phyloP scores from a whole-genome alignment of 1,139 yeast species.

The Scheffersomyces titani region DNA sequence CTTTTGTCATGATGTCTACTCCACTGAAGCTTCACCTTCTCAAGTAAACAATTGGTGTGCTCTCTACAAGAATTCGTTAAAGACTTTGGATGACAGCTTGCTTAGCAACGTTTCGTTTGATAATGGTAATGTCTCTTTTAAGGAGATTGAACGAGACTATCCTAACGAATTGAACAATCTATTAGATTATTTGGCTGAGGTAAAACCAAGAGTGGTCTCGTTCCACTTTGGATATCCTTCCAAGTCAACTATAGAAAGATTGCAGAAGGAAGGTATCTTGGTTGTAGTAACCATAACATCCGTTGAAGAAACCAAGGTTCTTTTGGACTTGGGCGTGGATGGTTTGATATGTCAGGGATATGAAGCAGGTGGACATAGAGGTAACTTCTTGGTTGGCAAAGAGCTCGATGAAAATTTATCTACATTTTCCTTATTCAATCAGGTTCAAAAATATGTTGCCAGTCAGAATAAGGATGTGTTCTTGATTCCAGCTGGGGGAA shows the following conservation, averaged over 20 bases:
- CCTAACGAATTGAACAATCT: slow-evolving; percentile 5
- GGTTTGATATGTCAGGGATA: slow-evolving; percentile 51
- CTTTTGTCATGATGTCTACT: slow-evolving; percentile 39
- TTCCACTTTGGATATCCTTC: slow-evolving; percentile 53
- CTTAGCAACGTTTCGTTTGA: slow-evolving; percentile 9
- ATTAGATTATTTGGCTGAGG: slow-evolving; percentile 10
- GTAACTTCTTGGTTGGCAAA: slow-evolving; percentile 33
- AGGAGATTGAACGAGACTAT: slow-evolving; percentile 23
- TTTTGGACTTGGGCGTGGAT: slow-evolving; percentile 29
- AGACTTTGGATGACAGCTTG: neutral
- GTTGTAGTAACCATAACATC: slow-evolving; percentile 54
- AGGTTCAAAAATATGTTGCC: slow-evolving; percentile 17
- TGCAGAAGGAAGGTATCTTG: slow-evolving; percentile 47
- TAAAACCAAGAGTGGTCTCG: slow-evolving; percentile 32
- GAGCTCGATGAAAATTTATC: slow-evolving; percentile 34
- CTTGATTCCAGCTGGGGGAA: slow-evolving; percentile 51
- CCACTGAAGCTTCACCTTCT: slow-evolving; percentile 15
- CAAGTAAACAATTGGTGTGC: slow-evolving; percentile 27
- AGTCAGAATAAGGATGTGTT: slow-evolving; percentile 18
- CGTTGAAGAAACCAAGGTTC: slow-evolving; percentile 32
- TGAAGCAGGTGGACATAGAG: slow-evolving; percentile 61
- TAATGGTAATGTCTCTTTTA: slow-evolving; percentile 38
- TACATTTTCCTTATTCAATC: slow-evolving; percentile 32
- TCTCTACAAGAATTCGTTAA: slow-evolving; percentile 11
- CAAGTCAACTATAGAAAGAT: slow-evolving; percentile 34